Percentiles rank a stretch among this genome's conserved stretches.
Evolutionary conservation across 163 green algal genomes (phyloP).

Genomic region (Botryococcus braunii): DNA sequence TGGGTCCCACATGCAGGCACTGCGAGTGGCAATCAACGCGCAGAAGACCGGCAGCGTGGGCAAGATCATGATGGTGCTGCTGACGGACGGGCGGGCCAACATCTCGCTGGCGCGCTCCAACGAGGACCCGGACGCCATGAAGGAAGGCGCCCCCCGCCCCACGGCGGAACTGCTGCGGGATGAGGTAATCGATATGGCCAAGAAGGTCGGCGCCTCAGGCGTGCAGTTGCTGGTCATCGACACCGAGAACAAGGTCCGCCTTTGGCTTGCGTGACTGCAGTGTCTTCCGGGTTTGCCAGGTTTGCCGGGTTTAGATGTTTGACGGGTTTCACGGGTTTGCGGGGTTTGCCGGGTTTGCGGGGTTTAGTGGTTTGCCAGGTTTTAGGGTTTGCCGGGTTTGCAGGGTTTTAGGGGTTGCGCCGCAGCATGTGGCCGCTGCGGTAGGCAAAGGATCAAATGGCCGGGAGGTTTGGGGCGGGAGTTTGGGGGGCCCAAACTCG

Average conservation of each 20-base stretch:
- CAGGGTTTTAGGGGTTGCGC: too few species aligned
- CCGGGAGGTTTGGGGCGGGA: too few species aligned
- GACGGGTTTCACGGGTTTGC: too few species aligned
- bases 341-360: too few species aligned
- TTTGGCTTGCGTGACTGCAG: too few species aligned
- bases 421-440: too few species aligned
- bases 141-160: slow-evolving; percentile 66
- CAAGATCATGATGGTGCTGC: slow-evolving; percentile 90
- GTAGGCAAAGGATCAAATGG: too few species aligned
- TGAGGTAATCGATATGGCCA: slow-evolving; percentile 95
- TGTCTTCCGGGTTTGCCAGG: slow-evolving; percentile 90
- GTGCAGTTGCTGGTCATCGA: slow-evolving; percentile 97
- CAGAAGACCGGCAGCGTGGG: slow-evolving; percentile 65
- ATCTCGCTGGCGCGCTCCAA: slow-evolving; percentile 84
- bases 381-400: too few species aligned
- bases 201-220: slow-evolving; percentile 60
- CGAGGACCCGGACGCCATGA: slow-evolving; percentile 80
- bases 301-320: too few species aligned
- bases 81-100: slow-evolving; percentile 96
- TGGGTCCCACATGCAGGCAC: slow-evolving; percentile 21
- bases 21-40: slow-evolving; percentile 20
- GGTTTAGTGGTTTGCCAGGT: too few species aligned
- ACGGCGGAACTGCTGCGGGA: slow-evolving; percentile 32
- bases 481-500: too few species aligned
- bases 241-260: slow-evolving; percentile 72